Percentiles rank a stretch among this genome's conserved stretches.
These are phyloP conservation scores for Pseudocercospora crystallina DNA, from an alignment of 2,329 filamentous ascomycete genomes.

Conservation along the genomic window DNA sequence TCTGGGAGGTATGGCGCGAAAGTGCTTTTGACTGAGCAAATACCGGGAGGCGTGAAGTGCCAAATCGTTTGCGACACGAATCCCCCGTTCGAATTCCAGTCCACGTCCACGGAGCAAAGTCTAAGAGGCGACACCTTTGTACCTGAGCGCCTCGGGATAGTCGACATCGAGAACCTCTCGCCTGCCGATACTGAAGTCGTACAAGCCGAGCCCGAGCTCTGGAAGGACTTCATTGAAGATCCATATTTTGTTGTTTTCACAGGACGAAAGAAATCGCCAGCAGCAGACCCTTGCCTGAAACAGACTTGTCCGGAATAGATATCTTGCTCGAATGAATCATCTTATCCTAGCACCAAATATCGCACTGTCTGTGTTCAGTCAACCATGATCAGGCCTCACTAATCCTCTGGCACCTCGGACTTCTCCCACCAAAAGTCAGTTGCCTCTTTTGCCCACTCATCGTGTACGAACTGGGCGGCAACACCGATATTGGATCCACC, in stretches of 20 bases:
- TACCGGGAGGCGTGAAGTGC: slow-evolving; percentile 14
- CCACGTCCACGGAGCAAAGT: slow-evolving; percentile 8
- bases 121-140: slow-evolving; percentile 13
- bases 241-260: slow-evolving; percentile 19
- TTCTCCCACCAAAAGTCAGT: slow-evolving; percentile 64
- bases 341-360: not conserved
- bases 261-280: slow-evolving; percentile 4
- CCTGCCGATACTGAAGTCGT: slow-evolving; percentile 9
- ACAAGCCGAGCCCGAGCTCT: slow-evolving; percentile 13
- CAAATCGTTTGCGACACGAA: slow-evolving; percentile 7
- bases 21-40: slow-evolving; percentile 9
- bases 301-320: no score
- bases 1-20: slow-evolving; percentile 19
- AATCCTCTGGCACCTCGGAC: slow-evolving; percentile 38
- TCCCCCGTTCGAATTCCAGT: slow-evolving; percentile 13
- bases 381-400: not conserved
- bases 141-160: slow-evolving; percentile 11
- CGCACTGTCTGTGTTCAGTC: not conserved
- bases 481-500: slow-evolving; percentile 41
- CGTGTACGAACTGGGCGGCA: slow-evolving; percentile 45
- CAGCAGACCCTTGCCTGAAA: not conserved
- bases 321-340: no score
- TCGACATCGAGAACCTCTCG: slow-evolving; percentile 4
- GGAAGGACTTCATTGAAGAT: slow-evolving; percentile 17
- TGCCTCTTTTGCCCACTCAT: slow-evolving; percentile 49